Conservation (phyloP, 441 rosid genomes). For the Gossypium schwendimanii region DNA sequence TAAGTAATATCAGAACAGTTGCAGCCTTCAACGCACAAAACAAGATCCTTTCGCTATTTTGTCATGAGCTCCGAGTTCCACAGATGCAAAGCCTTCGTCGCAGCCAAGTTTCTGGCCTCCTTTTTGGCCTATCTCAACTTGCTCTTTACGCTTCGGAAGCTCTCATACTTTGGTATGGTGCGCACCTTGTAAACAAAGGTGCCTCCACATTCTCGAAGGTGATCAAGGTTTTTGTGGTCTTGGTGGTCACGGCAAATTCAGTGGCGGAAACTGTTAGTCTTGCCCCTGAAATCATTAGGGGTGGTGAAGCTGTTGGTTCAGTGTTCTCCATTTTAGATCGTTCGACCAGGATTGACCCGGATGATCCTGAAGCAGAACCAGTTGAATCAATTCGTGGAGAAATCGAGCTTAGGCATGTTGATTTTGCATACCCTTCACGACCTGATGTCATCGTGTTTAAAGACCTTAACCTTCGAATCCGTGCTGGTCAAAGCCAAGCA, state of each 20-base stretch:
- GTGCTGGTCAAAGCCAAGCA: slow-evolving; percentile 94
- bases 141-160: slow-evolving; percentile 89
- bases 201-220: slow-evolving; percentile 92
- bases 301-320: slow-evolving; percentile 97
- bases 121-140: slow-evolving; percentile 91
- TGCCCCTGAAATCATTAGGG: slow-evolving; percentile 93
- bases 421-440: slow-evolving; percentile 90
- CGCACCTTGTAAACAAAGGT: slow-evolving; percentile 82
- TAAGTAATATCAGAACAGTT: slow-evolving; percentile 91
- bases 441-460: slow-evolving; percentile 75
- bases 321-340: slow-evolving; percentile 86
- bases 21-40: slow-evolving; percentile 94
- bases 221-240: slow-evolving; percentile 90
- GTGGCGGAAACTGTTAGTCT: slow-evolving; percentile 98
- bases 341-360: slow-evolving; percentile 73
- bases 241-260: slow-evolving; percentile 89
- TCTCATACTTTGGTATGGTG: slow-evolving; percentile 94
- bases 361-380: slow-evolving; percentile 82
- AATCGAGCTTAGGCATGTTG: slow-evolving; percentile 90
- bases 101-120: slow-evolving; percentile 82
- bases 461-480: slow-evolving; percentile 75
- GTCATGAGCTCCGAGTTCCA: slow-evolving; percentile 74
- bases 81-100: slow-evolving; percentile 60
- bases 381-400: slow-evolving; percentile 85
- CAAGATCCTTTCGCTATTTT: slow-evolving; percentile 76